Percentiles rank a stretch among this genome's conserved stretches.
These are phyloP conservation scores for Eucalyptus pauciflora DNA, from an alignment of 345 rosid genomes.

Conservation along the genomic window DNA sequence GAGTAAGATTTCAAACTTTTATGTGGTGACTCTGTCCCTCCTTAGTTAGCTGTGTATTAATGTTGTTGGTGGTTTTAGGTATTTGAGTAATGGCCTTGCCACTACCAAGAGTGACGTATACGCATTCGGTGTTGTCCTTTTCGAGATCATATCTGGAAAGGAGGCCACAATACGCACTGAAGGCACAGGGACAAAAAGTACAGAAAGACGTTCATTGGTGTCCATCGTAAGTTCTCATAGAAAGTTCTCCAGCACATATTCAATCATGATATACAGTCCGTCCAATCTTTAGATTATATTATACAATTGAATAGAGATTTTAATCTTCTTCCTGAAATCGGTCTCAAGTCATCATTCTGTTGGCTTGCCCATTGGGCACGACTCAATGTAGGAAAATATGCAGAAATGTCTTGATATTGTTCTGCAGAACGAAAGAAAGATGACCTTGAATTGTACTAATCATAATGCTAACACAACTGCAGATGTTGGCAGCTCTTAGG, in stretches of 20 bases:
- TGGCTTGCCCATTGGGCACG: background rate
- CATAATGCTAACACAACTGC: slow-evolving; percentile 2
- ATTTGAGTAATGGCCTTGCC: slow-evolving; percentile 81
- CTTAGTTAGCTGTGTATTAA: background rate
- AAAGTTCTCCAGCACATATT: background rate
- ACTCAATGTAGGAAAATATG: background rate
- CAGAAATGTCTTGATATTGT: background rate
- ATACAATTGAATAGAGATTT: background rate
- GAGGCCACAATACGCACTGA: slow-evolving; percentile 73
- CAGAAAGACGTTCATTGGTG: slow-evolving; percentile 81
- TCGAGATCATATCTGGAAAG: slow-evolving; percentile 81
- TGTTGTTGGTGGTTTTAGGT: slow-evolving; percentile 21
- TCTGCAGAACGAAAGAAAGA: background rate
- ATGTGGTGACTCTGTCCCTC: background rate
- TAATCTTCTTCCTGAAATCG: background rate
- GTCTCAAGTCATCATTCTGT: background rate
- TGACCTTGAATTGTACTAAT: background rate
- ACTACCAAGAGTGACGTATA: slow-evolving; percentile 86
- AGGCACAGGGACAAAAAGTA: slow-evolving; percentile 40
- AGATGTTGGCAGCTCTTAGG: slow-evolving; percentile 75
- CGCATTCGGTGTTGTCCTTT: slow-evolving; percentile 94
- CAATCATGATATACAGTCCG: background rate
- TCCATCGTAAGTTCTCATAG: slow-evolving; percentile 50
- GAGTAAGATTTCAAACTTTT: slow-evolving; percentile 42
- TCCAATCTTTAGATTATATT: background rate